Evolutionary conservation across 2,329 filamentous ascomycete genomes (phyloP), one percentile per base, ranked within the genome.

Genomic region (Tolypocladium amazonense): DNA sequence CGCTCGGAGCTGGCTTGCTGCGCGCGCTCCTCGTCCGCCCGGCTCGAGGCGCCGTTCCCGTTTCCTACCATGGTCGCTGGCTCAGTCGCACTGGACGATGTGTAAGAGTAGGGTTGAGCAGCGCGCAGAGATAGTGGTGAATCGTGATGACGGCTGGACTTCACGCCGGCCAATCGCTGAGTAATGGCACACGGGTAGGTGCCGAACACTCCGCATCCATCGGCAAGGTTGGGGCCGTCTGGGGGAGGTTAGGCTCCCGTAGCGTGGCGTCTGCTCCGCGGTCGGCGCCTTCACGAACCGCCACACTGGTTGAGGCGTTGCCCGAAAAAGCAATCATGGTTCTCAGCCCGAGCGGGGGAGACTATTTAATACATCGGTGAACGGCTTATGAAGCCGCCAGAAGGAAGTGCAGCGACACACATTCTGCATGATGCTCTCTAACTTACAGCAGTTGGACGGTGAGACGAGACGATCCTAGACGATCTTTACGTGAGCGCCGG

Each of bases 1-100:
- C 50, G 50, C 30, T 54, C 50, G 50, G 50, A 54, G 50, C 50
- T 54, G 50, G 50, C 30, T 4, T 30, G 30, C 30, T 20, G 47
- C 6, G 47, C 47, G 27, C 11, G 1, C 15, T 52, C 47, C 47
- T 23, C 50, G 4, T 53, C 50, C 30, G 50, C 50, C 50, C 50
- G 50, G 50, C 20, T n/a, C 20, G 20, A 7, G 30, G 11, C 20
- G 20, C 30, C 30, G 30, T 37, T 37, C 9, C 50, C 9, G 20
- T 54, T 33, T 23, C 50, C 50, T 23, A 30, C 50, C 50, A 54
- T 54, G 50, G 11, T 54, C 30, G 9, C 30, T 15, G 20, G 5
- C 30, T 37, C 30, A 15, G 20, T 30, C 30, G 50, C 8, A 30
- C 15, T 11, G 20, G 30, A 14, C 20, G 30, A 35, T 14, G 50